These are phyloP conservation scores for Apophysomyces ossiformis DNA, from an alignment of 371 early-diverging fungal genomes.

Conservation along the genomic window DNA sequence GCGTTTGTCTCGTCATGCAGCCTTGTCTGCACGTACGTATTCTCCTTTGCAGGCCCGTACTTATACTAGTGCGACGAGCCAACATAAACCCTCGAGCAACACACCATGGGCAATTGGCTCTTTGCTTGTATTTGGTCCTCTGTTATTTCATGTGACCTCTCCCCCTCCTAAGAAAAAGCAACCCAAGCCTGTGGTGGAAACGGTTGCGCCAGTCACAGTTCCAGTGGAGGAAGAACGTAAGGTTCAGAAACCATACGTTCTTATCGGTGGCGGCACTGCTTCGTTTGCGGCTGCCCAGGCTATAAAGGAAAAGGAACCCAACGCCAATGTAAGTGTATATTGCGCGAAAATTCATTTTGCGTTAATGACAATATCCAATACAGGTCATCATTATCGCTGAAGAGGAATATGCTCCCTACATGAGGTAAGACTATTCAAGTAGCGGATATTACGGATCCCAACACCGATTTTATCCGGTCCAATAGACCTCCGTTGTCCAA, in stretches of 20 bases:
- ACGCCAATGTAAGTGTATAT: conserved; percentile 58
- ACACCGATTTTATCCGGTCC: not conserved
- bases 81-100: conserved; percentile 33
- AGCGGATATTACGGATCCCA: not conserved
- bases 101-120: conserved; percentile 65
- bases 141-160: conserved; percentile 63
- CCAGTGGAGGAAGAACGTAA: conserved; percentile 22
- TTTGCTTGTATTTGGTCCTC: conserved; percentile 59
- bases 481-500: conserved; percentile 70
- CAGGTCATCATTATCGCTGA: conserved; percentile 70
- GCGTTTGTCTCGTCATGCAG: conserved; percentile 15
- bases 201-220: conserved; percentile 16
- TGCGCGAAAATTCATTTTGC: not conserved
- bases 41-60: not conserved
- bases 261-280: conserved; percentile 72
- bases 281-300: conserved; percentile 72
- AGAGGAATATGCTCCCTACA: conserved; percentile 69
- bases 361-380: not conserved
- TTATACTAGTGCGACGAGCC: not conserved
- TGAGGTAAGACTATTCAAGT: conserved; percentile 50
- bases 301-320: conserved; percentile 69
- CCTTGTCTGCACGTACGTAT: not conserved
- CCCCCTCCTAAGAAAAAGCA: conserved; percentile 58
- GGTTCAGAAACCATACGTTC: conserved; percentile 54
- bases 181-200: conserved; percentile 9